Base-by-base conservation (phyloP, 208 protist species). In the Jaenimonas drosophilae region DNA sequence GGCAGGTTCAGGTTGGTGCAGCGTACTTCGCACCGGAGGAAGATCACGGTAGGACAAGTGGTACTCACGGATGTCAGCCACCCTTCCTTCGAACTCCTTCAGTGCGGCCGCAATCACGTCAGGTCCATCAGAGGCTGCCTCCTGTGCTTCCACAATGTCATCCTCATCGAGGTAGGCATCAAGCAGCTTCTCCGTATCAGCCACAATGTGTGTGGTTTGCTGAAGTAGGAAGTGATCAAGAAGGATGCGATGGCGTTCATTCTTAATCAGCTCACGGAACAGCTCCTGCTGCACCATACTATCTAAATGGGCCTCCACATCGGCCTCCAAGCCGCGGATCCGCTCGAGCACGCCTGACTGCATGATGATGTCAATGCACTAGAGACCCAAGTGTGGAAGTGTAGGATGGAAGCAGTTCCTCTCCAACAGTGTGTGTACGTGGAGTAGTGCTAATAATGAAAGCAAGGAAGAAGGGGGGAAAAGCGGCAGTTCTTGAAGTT, bases 81-180 rank as follows among this genome's bases (percentile, higher is more conserved):
- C 64, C 9, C 54, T 57, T 2, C 57, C 72, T 28, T 90, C 85
- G 54, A 93, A 90, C 38, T 70, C 59, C 36, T 70, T 74, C 26
- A 90, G 2, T 2, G 79, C 84, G 0, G 57, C 55, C 2, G 49
- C 66, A 7, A 88, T 19, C 12, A 74, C 72, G 4, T 75, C 64
- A 4, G 51, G 40, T 11, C 69, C 71, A 7, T 87, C 69, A 0
- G 63, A 44, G 4, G 73, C 68, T 0, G 76, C 76, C 16, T 76
- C 59, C 34, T 75, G 72, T 0, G 50, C 74, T 5, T 67, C 48
- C 7, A 79, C 60, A 51, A 93, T 85, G 14, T 93, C 85, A 28
- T 93, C 80, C 38, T 90, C 77, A 46, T 93, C 85, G 14, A 93
- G 51, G 43, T 93, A 93, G 2, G 60, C 51, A 38, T 93, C 85